A percentile compares a stretch with the other conserved stretches of the same genome.
phyloP scores from a whole-genome alignment of 768 basidiomycete species.

The Russula sp. region DNA sequence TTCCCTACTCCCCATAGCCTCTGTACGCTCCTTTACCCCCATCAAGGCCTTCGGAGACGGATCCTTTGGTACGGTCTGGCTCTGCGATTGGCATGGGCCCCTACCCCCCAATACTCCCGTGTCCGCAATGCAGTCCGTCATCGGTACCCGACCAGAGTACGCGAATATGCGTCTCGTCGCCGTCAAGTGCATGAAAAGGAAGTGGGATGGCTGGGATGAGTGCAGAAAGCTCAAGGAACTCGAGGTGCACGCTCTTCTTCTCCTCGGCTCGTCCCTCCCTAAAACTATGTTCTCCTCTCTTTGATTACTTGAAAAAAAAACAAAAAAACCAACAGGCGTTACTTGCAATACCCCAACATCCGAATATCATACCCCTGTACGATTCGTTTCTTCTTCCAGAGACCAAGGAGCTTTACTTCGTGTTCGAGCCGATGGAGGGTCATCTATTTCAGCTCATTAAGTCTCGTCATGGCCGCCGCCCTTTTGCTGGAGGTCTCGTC shows the following conservation, averaged over 20 bases:
- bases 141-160: slow-evolving; percentile 90
- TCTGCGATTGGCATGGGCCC: slow-evolving; percentile 98
- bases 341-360: slow-evolving; percentile 89
- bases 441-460: slow-evolving; percentile 99
- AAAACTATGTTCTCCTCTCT: slow-evolving; percentile 11
- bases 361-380: slow-evolving; percentile 97
- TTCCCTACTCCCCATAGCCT: slow-evolving; percentile 42
- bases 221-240: slow-evolving; percentile 94
- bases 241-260: slow-evolving; percentile 53
- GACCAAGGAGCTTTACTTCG: slow-evolving; percentile 95
- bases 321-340: slow-evolving; percentile 59
- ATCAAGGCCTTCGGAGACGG: slow-evolving; percentile 97
- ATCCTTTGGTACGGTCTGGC: slow-evolving; percentile 96
- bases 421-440: slow-evolving; percentile 99
- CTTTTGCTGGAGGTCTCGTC: slow-evolving; percentile 94
- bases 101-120: slow-evolving; percentile 86
- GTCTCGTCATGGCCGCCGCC: slow-evolving; percentile 87
- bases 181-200: slow-evolving; percentile 97
- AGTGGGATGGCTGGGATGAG: slow-evolving; percentile 98
- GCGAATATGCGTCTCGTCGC: slow-evolving; percentile 91
- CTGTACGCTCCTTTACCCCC: slow-evolving; percentile 84
- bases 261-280: slow-evolving; percentile 20
- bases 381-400: slow-evolving; percentile 98
- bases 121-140: slow-evolving; percentile 94
- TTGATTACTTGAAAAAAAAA: background rate